Percentiles rank a stretch among this genome's conserved stretches.
These are phyloP conservation scores for Lophiostoma macrostomum DNA, from an alignment of 495 filamentous ascomycete species.

Conservation along the genomic window DNA sequence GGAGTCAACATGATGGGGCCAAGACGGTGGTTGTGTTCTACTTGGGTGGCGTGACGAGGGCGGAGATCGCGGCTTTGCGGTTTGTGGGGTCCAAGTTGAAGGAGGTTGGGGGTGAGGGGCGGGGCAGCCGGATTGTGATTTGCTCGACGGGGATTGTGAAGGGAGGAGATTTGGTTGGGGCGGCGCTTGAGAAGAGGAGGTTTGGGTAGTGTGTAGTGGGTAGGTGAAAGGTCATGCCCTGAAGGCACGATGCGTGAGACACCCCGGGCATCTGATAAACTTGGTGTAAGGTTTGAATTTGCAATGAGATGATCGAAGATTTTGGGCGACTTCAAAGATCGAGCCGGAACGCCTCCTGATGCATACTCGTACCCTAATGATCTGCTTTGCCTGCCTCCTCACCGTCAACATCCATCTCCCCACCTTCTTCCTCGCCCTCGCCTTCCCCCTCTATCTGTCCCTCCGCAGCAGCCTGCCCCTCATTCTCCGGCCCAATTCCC, in stretches of 20 bases:
- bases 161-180: slow-evolving; percentile 85
- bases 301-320: no score
- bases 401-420: background rate
- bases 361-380: no score
- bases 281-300: no score
- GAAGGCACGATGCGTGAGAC: no score
- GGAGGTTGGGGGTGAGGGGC: slow-evolving; percentile 83
- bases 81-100: slow-evolving; percentile 73
- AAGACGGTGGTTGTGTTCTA: slow-evolving; percentile 91
- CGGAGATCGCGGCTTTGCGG: slow-evolving; percentile 90
- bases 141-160: slow-evolving; percentile 88
- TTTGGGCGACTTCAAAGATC: no score
- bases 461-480: background rate
- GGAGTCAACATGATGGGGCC: slow-evolving; percentile 54
- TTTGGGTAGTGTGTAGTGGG: slow-evolving; percentile 43
- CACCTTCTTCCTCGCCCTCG: background rate
- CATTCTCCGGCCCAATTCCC: slow-evolving; percentile 12
- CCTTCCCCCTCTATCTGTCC: slow-evolving; percentile 2
- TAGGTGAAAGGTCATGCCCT: no score
- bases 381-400: background rate
- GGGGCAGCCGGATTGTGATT: slow-evolving; percentile 77
- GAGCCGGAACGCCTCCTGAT: no score
- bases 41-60: slow-evolving; percentile 89
- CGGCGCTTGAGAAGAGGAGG: slow-evolving; percentile 69
- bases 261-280: no score